Evolutionary conservation across 495 filamentous ascomycete species (phyloP), one percentile per base, ranked within the genome.

Genomic region (Penicillium odoratum): DNA sequence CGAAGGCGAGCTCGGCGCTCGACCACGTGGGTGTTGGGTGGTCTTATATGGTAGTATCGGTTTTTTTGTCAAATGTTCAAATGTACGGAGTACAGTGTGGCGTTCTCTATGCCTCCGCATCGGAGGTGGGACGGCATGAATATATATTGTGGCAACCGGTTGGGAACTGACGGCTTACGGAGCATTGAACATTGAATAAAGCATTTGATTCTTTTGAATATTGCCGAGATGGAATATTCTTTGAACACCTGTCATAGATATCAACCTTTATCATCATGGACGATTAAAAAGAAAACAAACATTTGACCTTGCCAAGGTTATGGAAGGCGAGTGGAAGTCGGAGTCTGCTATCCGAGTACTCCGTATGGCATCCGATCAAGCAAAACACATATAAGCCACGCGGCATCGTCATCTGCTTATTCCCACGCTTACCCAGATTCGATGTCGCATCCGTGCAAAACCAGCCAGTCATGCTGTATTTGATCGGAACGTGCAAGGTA

Each of bases 401-500:
- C 44, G 44, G 44, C 44, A 11, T 47, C 5, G 38, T 13, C n/a
- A 26, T 46, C 43, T 25, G 25, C 13, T 5, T 40, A 6, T 40
- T 40, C 11, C 38, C 38, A 40, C 38, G 38, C 38, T 40, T 40
- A 16, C 13, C 38, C 38, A 13, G 38, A 40, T 40, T 5, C 15
- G 15, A 40, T 40, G 13, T 40, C 15, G 38, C 15, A 40, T 40
- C 38, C 6, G 38, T 40, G 13, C 38, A 5, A n/a, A 0, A 16
- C 13, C 49, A 55, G 52, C 57, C 57, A 60, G 34, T 60, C 46
- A 55, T 11, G 36, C 53, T 21, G 45, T 36, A 15, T 46, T 45
- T 16, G 18, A 46, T 47, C 44, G 45, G 33, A 60, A 60, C 57
- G 57, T 60, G 57, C 57, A 26, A 58, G 56, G 56, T 9, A 53